phyloP scores from a whole-genome alignment of 148 eudicot genomes.

The Euryodendron excelsum region DNA sequence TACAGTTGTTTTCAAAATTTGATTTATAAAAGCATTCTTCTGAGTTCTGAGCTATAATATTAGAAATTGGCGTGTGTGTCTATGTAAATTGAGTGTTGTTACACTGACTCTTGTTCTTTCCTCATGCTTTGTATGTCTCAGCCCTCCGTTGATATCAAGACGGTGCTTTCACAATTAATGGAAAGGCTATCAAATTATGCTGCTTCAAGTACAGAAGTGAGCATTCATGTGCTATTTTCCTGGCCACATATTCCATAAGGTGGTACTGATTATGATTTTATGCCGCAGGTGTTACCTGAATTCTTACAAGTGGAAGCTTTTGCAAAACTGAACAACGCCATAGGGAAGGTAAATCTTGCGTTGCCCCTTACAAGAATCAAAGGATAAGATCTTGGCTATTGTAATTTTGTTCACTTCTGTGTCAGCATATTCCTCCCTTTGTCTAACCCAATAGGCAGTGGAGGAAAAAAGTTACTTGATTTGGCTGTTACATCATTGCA shows the following conservation, averaged over 20 bases:
- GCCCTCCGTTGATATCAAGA: slow-evolving; percentile 93
- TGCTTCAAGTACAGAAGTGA: slow-evolving; percentile 88
- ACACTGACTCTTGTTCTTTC: not conserved
- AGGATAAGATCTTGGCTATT: not conserved
- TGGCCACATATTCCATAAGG: not conserved
- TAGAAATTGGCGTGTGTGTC: too few species aligned
- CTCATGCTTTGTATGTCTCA: slow-evolving; percentile 18
- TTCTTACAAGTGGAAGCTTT: slow-evolving; percentile 98
- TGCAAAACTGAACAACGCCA: slow-evolving; percentile 82
- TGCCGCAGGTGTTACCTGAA: slow-evolving; percentile 86
- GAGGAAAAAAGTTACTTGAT: not conserved
- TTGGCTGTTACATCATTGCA: not conserved
- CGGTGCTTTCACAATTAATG: slow-evolving; percentile 85
- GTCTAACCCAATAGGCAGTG: not conserved
- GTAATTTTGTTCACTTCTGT: not conserved
- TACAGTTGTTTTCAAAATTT: not conserved
- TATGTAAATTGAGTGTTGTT: too few species aligned
- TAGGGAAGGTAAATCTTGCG: slow-evolving; percentile 67
- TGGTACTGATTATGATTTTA: slow-evolving; percentile 20
- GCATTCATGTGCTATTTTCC: slow-evolving; percentile 21
- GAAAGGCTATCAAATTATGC: slow-evolving; percentile 98
- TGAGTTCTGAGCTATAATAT: too few species aligned
- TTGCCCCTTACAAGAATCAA: not conserved
- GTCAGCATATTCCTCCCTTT: not conserved
- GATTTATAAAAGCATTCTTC: not conserved